phyloP scores from a whole-genome alignment of 306 rosid species.

The Cucumis melo region DNA sequence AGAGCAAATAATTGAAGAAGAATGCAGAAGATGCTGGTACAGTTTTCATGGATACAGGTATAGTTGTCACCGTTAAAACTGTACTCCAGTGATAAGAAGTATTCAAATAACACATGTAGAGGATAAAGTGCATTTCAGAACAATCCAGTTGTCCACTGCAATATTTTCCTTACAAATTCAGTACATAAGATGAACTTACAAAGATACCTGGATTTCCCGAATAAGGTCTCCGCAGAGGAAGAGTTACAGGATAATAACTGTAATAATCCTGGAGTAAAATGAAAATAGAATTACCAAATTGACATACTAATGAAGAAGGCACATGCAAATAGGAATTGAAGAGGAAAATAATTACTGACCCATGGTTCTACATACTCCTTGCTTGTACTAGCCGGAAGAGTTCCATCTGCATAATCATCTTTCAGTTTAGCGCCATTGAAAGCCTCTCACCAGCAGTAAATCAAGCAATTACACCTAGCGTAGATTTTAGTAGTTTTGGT shows the following conservation, averaged over 20 bases:
- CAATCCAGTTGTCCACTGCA: background rate
- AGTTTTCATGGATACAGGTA: background rate
- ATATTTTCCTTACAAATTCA: background rate
- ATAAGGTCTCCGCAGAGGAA: conserved; percentile 69
- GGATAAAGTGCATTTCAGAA: background rate
- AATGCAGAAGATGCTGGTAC: background rate
- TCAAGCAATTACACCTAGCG: background rate
- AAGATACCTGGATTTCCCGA: conserved; percentile 74
- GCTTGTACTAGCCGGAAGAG: conserved; percentile 15
- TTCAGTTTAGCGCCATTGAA: conserved; percentile 8
- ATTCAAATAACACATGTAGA: background rate
- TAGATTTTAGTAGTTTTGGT: background rate
- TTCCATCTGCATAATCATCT: conserved; percentile 9
- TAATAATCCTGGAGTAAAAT: conserved; percentile 49
- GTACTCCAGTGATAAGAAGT: background rate
- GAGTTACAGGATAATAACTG: conserved; percentile 50
- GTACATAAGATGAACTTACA: background rate
- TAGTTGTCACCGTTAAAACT: background rate
- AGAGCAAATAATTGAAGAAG: background rate
- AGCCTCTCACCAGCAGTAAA: conserved; percentile 15
- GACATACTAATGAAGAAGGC: background rate
- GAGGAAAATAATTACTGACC: conserved; percentile 26
- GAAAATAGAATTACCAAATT: conserved; percentile 11
- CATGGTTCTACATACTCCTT: conserved; percentile 74
- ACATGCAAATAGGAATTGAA: background rate